phyloP scores from a whole-genome alignment of 192 early-diverging fungal species.

The Podila epicladia region DNA sequence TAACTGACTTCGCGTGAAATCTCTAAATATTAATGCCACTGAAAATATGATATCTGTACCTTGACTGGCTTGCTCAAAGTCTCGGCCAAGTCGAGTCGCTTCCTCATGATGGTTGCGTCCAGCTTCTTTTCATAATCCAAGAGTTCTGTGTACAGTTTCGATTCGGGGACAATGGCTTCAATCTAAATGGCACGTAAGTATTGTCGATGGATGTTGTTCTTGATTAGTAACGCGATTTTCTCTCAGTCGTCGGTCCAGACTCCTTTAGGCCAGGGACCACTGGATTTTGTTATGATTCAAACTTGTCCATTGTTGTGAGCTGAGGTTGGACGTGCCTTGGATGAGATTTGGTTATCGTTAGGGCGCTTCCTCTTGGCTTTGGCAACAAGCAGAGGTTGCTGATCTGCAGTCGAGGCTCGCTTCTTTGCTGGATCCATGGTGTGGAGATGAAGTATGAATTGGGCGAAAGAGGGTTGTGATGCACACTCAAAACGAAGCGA shows the following conservation, averaged over 20 bases:
- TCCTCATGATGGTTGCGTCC: constrained; percentile 90
- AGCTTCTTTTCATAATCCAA: constrained; percentile 88
- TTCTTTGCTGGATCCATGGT: constrained; percentile 44
- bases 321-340: constrained; percentile 30
- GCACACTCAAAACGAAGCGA: neutral
- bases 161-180: constrained; percentile 92
- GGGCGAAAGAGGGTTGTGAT: neutral
- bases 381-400: constrained; percentile 26
- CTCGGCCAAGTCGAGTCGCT: constrained; percentile 90
- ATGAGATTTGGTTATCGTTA: constrained; percentile 52
- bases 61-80: constrained; percentile 79
- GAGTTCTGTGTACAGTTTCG: constrained; percentile 86
- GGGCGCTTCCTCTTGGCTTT: constrained; percentile 51
- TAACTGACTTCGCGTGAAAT: too few species aligned
- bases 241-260: too few species aligned
- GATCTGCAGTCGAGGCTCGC: constrained; percentile 30
- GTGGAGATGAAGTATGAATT: too few species aligned
- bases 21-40: too few species aligned
- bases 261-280: too few species aligned
- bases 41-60: constrained; percentile 43
- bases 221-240: too few species aligned
- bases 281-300: neutral
- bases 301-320: neutral
- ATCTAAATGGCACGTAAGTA: constrained; percentile 61
- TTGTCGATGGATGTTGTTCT: too few species aligned